phyloP scores from a whole-genome alignment of 106 monocot species.

The Xerophyta viscosa region DNA sequence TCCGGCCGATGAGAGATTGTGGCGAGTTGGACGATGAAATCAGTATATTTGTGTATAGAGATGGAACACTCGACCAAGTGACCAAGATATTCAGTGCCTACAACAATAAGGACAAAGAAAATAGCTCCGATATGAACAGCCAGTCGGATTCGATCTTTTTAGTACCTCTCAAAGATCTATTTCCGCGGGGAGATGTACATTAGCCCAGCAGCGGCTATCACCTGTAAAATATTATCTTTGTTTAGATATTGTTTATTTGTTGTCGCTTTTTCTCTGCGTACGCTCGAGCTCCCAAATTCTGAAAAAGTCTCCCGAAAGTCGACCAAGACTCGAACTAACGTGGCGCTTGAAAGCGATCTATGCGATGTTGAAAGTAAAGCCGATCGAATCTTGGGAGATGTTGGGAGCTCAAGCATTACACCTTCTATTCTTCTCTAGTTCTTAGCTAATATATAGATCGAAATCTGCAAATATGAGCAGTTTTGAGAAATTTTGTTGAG shows the following conservation, averaged over 20 bases:
- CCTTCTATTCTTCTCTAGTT: background rate
- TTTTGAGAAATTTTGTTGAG: background rate
- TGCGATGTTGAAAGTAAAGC: too few species aligned
- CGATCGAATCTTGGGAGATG: too few species aligned
- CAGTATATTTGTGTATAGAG: slow-evolving; percentile 44
- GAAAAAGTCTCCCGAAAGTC: too few species aligned
- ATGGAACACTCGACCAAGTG: slow-evolving; percentile 37
- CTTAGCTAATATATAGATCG: background rate
- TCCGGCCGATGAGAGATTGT: slow-evolving; percentile 42
- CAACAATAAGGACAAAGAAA: background rate
- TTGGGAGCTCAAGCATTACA: background rate
- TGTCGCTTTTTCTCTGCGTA: too few species aligned
- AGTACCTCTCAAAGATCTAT: slow-evolving; percentile 35
- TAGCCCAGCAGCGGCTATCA: slow-evolving; percentile 7
- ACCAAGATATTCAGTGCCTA: slow-evolving; percentile 12
- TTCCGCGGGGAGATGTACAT: slow-evolving; percentile 22
- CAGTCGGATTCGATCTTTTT: slow-evolving; percentile 10
- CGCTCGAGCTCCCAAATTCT: too few species aligned
- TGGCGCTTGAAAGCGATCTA: too few species aligned
- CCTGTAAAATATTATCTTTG: background rate
- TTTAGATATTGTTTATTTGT: background rate
- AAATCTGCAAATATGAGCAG: background rate
- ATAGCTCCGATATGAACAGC: slow-evolving; percentile 2
- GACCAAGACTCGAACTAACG: too few species aligned
- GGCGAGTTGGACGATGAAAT: slow-evolving; percentile 39